Evolutionary conservation across 2,329 filamentous ascomycete genomes (phyloP), one percentile per base, ranked within the genome.

Genomic region (Colletotrichum chrysophilum): DNA sequence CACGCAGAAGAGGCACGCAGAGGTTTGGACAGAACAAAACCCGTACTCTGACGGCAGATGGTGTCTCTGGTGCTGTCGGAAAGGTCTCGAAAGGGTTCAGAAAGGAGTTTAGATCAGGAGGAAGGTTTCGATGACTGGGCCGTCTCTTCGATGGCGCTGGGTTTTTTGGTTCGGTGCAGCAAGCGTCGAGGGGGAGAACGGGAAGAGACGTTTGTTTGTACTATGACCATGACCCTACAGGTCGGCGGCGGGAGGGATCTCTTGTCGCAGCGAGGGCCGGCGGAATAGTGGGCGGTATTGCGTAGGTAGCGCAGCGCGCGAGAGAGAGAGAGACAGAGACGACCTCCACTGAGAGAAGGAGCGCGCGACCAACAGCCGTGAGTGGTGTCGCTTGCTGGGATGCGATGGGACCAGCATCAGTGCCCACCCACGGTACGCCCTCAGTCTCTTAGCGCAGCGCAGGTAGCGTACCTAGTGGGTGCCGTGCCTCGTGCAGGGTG

Each of bases 191-290:
- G 56, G 69, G 43, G 73, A 62, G 58, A 64, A 65, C 70, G 69
- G 64, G 43, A 61, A 61, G 18, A 43, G 56, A 68, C 60, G 56
- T 75, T 52, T 38, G 58, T 48, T 65, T 64, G 62, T 61, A 34
- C 58, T 64, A 43, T 28, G 67, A 48, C 43, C 43, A 48, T 48
- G 43, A 48, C 43, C 43, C 43, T 66, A 66, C 64, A 60, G 55
- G 65, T 70, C 72, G 68, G 32, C 62, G 55, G 65, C 70, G 69
- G 70, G 64, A 75, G 69, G 73, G 73, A 75, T 65, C 73, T 75
- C 69, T 75, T 73, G 73, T 73, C 62, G 69, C 69, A 73, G 68
- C 60, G 61, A 75, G 55, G 43, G 68, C 68, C 72, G 73, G 73
- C 28, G 62, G 64, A 62, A 75, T 21, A 73, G 73, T 75, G 73